Evolutionary conservation across 495 filamentous ascomycete species (phyloP).

Genomic region (Paragyromitra xinjiangensis): DNA sequence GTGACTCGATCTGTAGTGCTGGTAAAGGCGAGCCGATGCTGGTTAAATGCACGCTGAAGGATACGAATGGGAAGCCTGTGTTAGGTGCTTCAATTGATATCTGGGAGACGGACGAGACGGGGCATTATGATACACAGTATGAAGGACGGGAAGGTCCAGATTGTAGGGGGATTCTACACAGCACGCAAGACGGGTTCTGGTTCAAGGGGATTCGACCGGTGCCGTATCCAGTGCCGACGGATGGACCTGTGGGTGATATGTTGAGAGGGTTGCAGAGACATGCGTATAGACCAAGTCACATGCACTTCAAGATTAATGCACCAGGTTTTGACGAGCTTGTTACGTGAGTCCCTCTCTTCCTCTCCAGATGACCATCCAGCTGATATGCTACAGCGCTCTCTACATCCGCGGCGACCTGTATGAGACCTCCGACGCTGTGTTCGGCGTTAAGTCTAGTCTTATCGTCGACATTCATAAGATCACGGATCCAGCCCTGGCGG

Average conservation of each 20-base stretch:
- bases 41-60: slow-evolving; percentile 77
- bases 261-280: slow-evolving; percentile 76
- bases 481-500: slow-evolving; percentile 66
- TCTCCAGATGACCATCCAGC: slow-evolving; percentile 20
- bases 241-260: slow-evolving; percentile 86
- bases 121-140: slow-evolving; percentile 92
- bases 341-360: slow-evolving; percentile 68
- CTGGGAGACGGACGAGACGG: slow-evolving; percentile 90
- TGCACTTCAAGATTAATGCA: slow-evolving; percentile 97
- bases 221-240: slow-evolving; percentile 86
- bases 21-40: slow-evolving; percentile 75
- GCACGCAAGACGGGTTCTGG: slow-evolving; percentile 81
- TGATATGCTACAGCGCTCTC: slow-evolving; percentile 63
- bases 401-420: slow-evolving; percentile 87
- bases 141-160: slow-evolving; percentile 73
- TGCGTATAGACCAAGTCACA: slow-evolving; percentile 83
- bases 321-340: slow-evolving; percentile 83
- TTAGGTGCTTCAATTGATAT: slow-evolving; percentile 81
- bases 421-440: slow-evolving; percentile 89
- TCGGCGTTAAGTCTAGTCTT: slow-evolving; percentile 88
- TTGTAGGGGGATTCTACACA: slow-evolving; percentile 80
- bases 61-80: slow-evolving; percentile 73
- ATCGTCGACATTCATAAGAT: slow-evolving; percentile 76
- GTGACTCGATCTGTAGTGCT: slow-evolving; percentile 76
- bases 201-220: slow-evolving; percentile 89